phyloP scores from a whole-genome alignment of 306 rosid genomes.

The Echinosophora koreensis region DNA sequence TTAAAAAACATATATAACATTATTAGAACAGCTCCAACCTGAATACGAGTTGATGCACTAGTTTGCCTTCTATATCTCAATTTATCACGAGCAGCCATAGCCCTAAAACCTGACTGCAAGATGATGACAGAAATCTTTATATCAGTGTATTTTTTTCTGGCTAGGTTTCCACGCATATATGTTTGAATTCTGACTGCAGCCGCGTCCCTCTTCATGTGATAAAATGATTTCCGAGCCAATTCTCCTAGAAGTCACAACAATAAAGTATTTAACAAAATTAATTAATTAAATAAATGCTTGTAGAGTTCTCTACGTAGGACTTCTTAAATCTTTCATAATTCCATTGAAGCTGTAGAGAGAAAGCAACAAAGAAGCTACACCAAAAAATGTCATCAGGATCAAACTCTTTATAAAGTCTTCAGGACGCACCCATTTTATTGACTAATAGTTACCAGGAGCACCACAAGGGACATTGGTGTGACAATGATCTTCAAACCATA shows the following conservation, averaged over 20 bases:
- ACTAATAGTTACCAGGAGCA: slow-evolving; percentile 1
- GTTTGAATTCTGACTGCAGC: slow-evolving; percentile 79
- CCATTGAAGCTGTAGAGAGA: slow-evolving; percentile 1
- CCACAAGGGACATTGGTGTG: slow-evolving; percentile 13
- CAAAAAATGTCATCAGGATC: slow-evolving; percentile 22
- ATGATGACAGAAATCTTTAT: slow-evolving; percentile 52
- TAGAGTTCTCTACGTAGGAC: slow-evolving; percentile 24
- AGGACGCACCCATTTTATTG: slow-evolving; percentile 19
- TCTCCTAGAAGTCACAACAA: slow-evolving; percentile 64
- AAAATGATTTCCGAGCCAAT: slow-evolving; percentile 65
- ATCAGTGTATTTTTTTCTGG: slow-evolving; percentile 59
- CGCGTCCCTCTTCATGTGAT: slow-evolving; percentile 57
- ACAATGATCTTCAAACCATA: slow-evolving; percentile 11
- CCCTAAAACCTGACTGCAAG: slow-evolving; percentile 73
- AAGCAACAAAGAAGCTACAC: slow-evolving; percentile 4
- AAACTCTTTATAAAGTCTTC: slow-evolving; percentile 36
- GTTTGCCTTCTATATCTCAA: slow-evolving; percentile 58
- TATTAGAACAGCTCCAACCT: slow-evolving; percentile 61
- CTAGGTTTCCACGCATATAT: slow-evolving; percentile 58
- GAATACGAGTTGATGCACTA: slow-evolving; percentile 56
- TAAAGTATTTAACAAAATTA: slow-evolving; percentile 32
- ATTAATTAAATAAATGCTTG: slow-evolving; percentile 15
- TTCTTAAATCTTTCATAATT: slow-evolving; percentile 35
- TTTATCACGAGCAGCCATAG: slow-evolving; percentile 58
- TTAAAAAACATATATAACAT: slow-evolving; percentile 23